Evolutionary conservation across 2,329 filamentous ascomycete genomes (phyloP).

Genomic region (Knufia petricola): DNA sequence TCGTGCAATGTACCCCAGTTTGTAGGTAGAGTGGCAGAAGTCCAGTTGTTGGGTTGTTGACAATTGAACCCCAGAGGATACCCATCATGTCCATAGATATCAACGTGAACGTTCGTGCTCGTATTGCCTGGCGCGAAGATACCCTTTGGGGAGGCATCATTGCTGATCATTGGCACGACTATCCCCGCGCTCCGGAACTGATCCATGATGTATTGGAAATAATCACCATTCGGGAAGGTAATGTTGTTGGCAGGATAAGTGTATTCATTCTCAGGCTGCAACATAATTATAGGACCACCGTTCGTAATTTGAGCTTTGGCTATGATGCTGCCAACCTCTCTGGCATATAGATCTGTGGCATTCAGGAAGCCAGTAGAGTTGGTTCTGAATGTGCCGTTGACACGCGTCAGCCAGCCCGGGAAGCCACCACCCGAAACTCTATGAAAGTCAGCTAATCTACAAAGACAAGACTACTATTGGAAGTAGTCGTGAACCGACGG

Average conservation of each 20-base stretch:
- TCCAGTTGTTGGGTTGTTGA: conserved; percentile 20
- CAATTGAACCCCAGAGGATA: conserved; percentile 25
- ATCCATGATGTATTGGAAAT: conserved; percentile 61
- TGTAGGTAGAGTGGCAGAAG: conserved; percentile 20
- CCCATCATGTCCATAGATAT: conserved; percentile 54
- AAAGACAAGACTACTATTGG: background rate
- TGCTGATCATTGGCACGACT: conserved; percentile 64
- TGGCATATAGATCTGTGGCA: conserved; percentile 56
- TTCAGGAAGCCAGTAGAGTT: conserved; percentile 51
- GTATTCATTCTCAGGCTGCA: conserved; percentile 76
- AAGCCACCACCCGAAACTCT: conserved; percentile 65
- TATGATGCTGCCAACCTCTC: conserved; percentile 54
- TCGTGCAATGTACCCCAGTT: conserved; percentile 20
- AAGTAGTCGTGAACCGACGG: too few species aligned
- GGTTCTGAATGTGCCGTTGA: conserved; percentile 57
- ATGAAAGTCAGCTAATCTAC: background rate
- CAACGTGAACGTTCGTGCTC: conserved; percentile 42
- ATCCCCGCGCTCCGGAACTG: conserved; percentile 60
- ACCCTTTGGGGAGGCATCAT: conserved; percentile 55
- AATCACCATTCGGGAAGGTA: conserved; percentile 41
- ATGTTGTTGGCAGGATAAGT: conserved; percentile 27
- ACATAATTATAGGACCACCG: conserved; percentile 65
- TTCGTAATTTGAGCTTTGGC: conserved; percentile 72
- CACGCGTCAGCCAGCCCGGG: conserved; percentile 66
- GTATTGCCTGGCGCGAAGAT: conserved; percentile 52